Conservation (phyloP, 371 early-diverging fungal species). For the Apophysomyces variabilis region DNA sequence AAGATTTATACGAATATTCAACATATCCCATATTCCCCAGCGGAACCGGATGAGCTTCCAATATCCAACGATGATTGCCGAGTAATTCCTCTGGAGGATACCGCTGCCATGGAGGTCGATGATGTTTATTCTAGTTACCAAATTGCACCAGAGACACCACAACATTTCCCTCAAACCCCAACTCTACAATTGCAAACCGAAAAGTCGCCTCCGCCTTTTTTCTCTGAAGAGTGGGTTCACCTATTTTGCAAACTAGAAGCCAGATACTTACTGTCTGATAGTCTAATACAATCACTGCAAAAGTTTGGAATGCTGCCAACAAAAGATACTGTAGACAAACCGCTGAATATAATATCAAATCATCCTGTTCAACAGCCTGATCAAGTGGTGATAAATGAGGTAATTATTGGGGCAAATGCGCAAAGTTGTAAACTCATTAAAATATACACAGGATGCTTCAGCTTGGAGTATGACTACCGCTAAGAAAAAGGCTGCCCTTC, state of each 20-base stretch:
- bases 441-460: not conserved
- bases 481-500: not conserved
- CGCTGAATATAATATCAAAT: not conserved
- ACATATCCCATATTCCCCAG: constrained; percentile 43
- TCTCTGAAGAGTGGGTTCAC: not conserved
- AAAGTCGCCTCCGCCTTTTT: not conserved
- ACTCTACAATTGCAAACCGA: not conserved
- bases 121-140: not conserved
- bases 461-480: not conserved
- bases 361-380: not conserved
- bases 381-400: constrained; percentile 6
- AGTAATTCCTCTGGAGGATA: constrained; percentile 23
- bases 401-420: not conserved
- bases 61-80: constrained; percentile 5
- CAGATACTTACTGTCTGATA: not conserved
- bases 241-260: not conserved
- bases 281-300: constrained; percentile 4
- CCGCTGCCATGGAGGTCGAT: not conserved
- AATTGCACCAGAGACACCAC: constrained; percentile 2
- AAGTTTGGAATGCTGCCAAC: not conserved
- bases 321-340: not conserved
- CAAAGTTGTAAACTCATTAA: not conserved
- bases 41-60: constrained; percentile 33
- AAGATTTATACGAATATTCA: constrained; percentile 29
- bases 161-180: not conserved